These are phyloP conservation scores for Globisporangium iwayamae DNA, from an alignment of 352 stramenopile genomes.

Conservation along the genomic window DNA sequence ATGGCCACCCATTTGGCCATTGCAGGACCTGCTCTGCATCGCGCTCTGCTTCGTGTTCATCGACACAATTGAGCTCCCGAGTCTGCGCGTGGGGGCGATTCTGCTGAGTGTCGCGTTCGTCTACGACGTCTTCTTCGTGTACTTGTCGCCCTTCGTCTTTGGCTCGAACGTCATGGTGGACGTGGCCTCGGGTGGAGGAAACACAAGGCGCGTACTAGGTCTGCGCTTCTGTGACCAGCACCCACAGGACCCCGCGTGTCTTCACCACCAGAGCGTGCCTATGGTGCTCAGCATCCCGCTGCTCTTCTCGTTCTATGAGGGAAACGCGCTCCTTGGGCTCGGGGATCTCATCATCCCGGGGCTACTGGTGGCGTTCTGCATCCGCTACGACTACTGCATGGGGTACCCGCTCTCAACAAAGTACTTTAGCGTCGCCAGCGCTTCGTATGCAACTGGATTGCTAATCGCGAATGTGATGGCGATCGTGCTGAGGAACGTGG, in stretches of 20 bases:
- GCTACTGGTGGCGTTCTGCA: conserved; percentile 90
- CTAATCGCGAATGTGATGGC: conserved; percentile 91
- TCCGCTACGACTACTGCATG: conserved; percentile 89
- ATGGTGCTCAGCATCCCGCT: conserved; percentile 81
- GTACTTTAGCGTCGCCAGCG: conserved; percentile 73
- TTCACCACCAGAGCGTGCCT: conserved; percentile 90
- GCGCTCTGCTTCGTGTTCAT: conserved; percentile 93
- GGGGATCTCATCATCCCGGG: conserved; percentile 97
- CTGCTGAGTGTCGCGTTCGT: conserved; percentile 90
- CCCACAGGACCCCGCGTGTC: conserved; percentile 38
- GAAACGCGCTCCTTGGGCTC: conserved; percentile 91
- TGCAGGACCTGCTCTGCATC: conserved; percentile 91
- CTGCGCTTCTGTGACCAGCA: conserved; percentile 71
- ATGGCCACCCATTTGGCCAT: conserved; percentile 68
- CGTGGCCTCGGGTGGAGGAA: conserved; percentile 85
- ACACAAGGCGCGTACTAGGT: conserved; percentile 47
- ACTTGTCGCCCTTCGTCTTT: conserved; percentile 90
- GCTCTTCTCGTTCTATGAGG: conserved; percentile 71
- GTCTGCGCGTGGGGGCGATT: conserved; percentile 86
- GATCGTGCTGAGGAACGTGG: conserved; percentile 86
- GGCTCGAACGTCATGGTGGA: conserved; percentile 91
- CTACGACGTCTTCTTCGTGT: conserved; percentile 98
- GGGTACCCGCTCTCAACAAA: conserved; percentile 39
- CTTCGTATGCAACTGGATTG: conserved; percentile 89
- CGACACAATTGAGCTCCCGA: conserved; percentile 89